Evolutionary conservation across 345 rosid genomes (phyloP).

Genomic region (Syzygium grande): DNA sequence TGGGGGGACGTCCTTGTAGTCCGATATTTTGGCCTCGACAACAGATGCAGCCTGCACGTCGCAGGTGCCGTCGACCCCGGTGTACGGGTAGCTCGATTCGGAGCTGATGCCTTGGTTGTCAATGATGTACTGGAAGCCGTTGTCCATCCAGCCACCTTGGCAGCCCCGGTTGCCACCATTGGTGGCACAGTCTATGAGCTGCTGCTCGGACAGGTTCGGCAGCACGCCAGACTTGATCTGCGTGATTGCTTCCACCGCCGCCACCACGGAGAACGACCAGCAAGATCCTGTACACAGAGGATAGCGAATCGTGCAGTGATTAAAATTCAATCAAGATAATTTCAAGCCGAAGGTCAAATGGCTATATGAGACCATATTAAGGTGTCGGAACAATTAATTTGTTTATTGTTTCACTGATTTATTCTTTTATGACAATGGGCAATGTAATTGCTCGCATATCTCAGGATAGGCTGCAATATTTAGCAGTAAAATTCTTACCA

Average conservation of each 20-base stretch:
- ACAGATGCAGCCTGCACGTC: background rate
- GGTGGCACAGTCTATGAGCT: slow-evolving; percentile 5
- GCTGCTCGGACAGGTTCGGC: background rate
- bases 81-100: background rate
- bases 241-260: slow-evolving; percentile 4
- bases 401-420: background rate
- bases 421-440: background rate
- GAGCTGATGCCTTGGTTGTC: background rate
- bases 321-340: background rate
- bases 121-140: background rate
- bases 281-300: background rate
- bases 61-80: background rate
- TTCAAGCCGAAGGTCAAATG: background rate
- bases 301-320: background rate
- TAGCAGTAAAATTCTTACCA: slow-evolving; percentile 8
- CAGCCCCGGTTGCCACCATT: background rate
- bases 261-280: slow-evolving; percentile 5
- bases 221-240: too few species aligned
- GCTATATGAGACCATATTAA: background rate
- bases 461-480: background rate
- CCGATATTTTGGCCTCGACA: background rate
- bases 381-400: background rate
- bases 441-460: background rate
- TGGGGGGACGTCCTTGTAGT: background rate
- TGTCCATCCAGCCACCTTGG: background rate